phyloP scores from a whole-genome alignment of 2,329 filamentous ascomycete genomes.

The Fonsecaea nubica region DNA sequence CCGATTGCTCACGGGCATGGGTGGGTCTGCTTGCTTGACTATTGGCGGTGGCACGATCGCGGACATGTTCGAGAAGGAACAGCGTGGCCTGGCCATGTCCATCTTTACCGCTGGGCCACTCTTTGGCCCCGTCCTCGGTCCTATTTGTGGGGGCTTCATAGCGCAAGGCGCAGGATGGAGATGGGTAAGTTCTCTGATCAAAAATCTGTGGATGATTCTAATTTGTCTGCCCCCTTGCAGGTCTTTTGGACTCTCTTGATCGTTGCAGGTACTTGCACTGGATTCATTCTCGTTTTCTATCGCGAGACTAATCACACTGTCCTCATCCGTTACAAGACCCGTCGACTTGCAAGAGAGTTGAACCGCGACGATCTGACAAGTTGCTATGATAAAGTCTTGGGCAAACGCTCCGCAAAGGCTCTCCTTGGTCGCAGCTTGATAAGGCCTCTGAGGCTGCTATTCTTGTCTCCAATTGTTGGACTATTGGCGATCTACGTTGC shows the following conservation, averaged over 20 bases:
- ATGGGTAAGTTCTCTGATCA: conserved; percentile 81
- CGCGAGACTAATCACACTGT: conserved; percentile 22
- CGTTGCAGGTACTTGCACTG: conserved; percentile 8
- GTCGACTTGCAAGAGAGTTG: conserved; percentile 8
- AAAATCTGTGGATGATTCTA: conserved; percentile 60
- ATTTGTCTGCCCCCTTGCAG: neutral
- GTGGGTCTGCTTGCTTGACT: conserved; percentile 66
- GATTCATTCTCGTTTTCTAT: conserved; percentile 19
- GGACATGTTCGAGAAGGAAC: conserved; percentile 69
- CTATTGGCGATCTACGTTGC: conserved; percentile 14
- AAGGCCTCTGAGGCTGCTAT: conserved; percentile 11
- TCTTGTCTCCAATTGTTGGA: conserved; percentile 6
- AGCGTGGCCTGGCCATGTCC: conserved; percentile 77
- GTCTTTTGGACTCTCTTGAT: conserved; percentile 21
- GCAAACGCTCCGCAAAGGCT: neutral
- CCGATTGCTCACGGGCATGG: conserved; percentile 69
- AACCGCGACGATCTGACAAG: conserved; percentile 9
- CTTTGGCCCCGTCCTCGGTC: conserved; percentile 55
- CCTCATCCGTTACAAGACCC: conserved; percentile 16
- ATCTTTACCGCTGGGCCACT: conserved; percentile 71
- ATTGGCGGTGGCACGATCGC: conserved; percentile 76
- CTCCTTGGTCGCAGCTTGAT: neutral
- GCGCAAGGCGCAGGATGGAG: conserved; percentile 73
- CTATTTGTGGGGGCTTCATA: conserved; percentile 58
- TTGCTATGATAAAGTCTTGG: conserved; percentile 8